These are phyloP conservation scores for Sugiyamaella qingdaonensis DNA, from an alignment of 805 yeast species.

Conservation along the genomic window DNA sequence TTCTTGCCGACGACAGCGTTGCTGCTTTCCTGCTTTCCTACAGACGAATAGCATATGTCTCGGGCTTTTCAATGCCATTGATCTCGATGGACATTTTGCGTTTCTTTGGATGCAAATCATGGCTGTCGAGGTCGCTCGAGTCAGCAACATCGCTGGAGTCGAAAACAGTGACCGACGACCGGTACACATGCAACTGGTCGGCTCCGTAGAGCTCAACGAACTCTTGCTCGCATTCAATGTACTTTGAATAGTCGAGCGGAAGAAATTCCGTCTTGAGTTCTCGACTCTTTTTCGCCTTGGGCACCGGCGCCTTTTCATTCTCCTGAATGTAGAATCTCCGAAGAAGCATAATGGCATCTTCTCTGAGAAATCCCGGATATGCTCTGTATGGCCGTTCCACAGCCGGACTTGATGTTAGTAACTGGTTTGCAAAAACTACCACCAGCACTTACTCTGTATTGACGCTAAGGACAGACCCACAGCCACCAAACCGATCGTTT, in stretches of 20 bases:
- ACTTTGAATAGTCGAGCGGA: constrained; percentile 52
- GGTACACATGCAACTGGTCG: constrained; percentile 28
- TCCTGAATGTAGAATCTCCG: constrained; percentile 82
- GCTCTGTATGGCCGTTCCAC: constrained; percentile 44
- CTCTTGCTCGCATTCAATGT: constrained; percentile 43
- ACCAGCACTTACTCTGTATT: constrained; percentile 38
- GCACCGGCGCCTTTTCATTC: constrained; percentile 79
- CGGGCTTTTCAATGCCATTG: constrained; percentile 9
- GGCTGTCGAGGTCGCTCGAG: constrained; percentile 4
- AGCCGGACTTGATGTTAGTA: constrained; percentile 17
- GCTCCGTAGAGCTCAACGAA: constrained; percentile 51
- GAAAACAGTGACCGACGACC: constrained; percentile 1
- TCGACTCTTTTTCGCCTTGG: constrained; percentile 62
- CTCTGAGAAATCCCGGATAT: constrained; percentile 73
- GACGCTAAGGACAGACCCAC: constrained; percentile 75
- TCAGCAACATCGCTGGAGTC: neutral
- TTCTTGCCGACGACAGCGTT: too few relatives aligned
- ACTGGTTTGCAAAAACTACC: neutral
- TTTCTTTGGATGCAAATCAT: constrained; percentile 11
- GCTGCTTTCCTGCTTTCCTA: too few relatives aligned
- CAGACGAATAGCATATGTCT: constrained; percentile 9
- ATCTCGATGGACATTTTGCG: constrained; percentile 18
- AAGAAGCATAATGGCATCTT: constrained; percentile 77
- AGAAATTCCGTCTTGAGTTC: constrained; percentile 49
- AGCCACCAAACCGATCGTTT: constrained; percentile 94